These are phyloP conservation scores for Alisma plantagoaquatica DNA, from an alignment of 106 monocot species.

Conservation along the genomic window DNA sequence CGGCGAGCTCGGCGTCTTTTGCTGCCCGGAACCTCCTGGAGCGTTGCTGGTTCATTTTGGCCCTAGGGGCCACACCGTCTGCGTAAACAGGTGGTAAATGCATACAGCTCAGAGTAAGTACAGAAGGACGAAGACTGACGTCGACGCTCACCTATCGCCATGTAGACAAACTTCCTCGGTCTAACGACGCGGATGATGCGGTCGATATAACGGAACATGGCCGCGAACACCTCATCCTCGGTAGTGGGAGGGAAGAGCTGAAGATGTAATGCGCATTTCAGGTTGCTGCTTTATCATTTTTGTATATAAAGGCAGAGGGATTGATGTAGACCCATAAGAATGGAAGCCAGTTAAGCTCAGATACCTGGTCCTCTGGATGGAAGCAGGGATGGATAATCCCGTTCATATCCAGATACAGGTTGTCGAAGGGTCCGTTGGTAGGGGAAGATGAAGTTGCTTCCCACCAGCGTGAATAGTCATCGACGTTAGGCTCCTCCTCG, in stretches of 20 bases:
- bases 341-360: background rate
- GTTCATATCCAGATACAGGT: conserved; percentile 48
- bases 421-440: conserved; percentile 34
- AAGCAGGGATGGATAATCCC: conserved; percentile 56
- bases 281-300: too few species aligned
- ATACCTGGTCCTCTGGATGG: conserved; percentile 37
- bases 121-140: background rate
- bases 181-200: conserved; percentile 27
- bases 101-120: background rate
- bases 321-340: background rate
- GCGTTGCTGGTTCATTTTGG: conserved; percentile 54
- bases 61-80: conserved; percentile 58
- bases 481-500: background rate
- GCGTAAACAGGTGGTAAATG: background rate
- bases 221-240: conserved; percentile 35
- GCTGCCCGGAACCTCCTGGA: conserved; percentile 26
- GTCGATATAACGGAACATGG: conserved; percentile 42
- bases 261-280: background rate
- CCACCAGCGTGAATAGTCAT: too few species aligned
- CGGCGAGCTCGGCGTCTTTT: conserved; percentile 27
- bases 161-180: conserved; percentile 43
- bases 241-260: conserved; percentile 23
- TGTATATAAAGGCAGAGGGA: background rate
- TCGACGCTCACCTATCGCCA: conserved; percentile 35
- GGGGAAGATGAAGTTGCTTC: conserved; percentile 11